phyloP scores from a whole-genome alignment of 345 rosid genomes.

The Eucalyptus camaldulensis region DNA sequence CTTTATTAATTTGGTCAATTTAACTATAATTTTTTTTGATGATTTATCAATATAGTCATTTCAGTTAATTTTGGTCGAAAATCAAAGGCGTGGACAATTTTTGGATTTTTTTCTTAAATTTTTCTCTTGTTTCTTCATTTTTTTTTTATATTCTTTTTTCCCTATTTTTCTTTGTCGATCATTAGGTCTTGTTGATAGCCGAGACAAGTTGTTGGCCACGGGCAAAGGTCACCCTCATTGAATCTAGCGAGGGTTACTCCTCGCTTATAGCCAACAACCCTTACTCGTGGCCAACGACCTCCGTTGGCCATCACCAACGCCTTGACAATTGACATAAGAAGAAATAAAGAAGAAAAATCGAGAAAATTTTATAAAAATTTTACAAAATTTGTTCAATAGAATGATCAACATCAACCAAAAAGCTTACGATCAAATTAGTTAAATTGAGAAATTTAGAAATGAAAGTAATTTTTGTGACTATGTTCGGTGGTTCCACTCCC shows the following conservation, averaged over 20 bases:
- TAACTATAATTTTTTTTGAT: neutral
- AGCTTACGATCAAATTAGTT: rapidly evolving
- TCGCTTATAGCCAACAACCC: no score
- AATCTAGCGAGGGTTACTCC: no score
- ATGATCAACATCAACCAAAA: no score
- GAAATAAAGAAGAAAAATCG: neutral
- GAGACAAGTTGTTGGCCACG: neutral
- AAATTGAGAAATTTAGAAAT: rapidly evolving
- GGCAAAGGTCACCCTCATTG: neutral
- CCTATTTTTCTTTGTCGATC: rapidly evolving
- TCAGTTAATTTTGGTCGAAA: rapidly evolving
- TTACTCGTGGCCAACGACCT: no score
- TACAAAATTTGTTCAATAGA: neutral
- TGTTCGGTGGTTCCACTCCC: neutral
- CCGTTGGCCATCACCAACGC: no score
- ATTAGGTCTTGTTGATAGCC: rapidly evolving
- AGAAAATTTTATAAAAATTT: neutral
- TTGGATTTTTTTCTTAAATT: neutral
- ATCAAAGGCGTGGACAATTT: neutral
- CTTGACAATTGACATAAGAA: neutral
- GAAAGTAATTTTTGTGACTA: neutral
- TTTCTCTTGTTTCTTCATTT: neutral
- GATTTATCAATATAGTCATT: neutral
- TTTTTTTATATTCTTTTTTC: neutral
- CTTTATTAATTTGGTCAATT: neutral